Base-by-base conservation (phyloP, 1,284 basidiomycete species). In the Cronartium ribicola region DNA sequence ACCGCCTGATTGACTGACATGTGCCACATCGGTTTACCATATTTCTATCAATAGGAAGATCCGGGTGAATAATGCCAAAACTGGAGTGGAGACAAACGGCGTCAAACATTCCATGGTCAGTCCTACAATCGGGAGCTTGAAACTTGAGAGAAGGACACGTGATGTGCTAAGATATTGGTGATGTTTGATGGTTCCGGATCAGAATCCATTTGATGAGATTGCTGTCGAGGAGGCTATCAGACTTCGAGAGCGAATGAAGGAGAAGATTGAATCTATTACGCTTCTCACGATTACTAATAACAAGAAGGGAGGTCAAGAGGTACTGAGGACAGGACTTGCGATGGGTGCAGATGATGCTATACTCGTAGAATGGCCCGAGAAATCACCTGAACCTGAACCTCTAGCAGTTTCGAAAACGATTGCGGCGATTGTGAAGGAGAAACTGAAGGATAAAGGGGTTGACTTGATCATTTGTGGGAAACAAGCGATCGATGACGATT, bases 201-300 rank as follows among this genome's bases (percentile, higher is more conserved):
- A 20, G 79, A 97, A 82, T 79, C 81, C 81, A 0, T 82, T 82
- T 76, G 81, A 82, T 75, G 81, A 82, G 75, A 81, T 82, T 70
- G 95, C 96, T 69, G 92, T 98, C 65, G 95, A 99, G 84, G 96
- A 98, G 83, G 95, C 96, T 68, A 89, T 98, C 72, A 89, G 94
- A 73, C 84, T 98, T 63, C 90, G 93, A 57, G 93, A 97, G 82
- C 87, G 87, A 77, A 85, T 89, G 80, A 84, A 84, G 78, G 88
- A 88, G 77, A 84, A 84, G 17, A 87, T 95, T 78, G 88, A 89
- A 78, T 89, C 88, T 69, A 96, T 97, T 80, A 92, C 91, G 64
- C 93, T 91, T 66, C 86, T 98, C 60, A 91, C 94, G 13, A 92
- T 97, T 76, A 96, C 96, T 4, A 92, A 94, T 0, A 82, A 94